phyloP scores from a whole-genome alignment of 192 early-diverging fungal species.

The Backusella westeae region DNA sequence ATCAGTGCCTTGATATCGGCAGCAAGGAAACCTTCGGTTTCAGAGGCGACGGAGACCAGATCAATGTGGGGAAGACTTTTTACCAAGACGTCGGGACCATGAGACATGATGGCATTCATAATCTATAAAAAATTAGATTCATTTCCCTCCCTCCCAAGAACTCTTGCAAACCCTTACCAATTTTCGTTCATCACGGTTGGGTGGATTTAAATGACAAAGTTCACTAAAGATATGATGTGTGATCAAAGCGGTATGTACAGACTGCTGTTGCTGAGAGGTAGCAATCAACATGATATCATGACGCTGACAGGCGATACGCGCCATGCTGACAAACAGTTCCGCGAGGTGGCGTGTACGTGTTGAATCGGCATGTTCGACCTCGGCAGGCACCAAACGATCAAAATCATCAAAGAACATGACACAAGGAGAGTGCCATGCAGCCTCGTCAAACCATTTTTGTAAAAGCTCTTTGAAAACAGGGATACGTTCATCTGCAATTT shows the following conservation, averaged over 20 bases:
- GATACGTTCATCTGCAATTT: conserved; percentile 55
- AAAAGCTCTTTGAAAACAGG: conserved; percentile 59
- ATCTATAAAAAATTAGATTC: conserved; percentile 44
- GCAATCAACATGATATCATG: conserved; percentile 58
- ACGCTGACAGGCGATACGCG: conserved; percentile 41
- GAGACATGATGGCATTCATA: conserved; percentile 63
- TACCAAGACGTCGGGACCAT: conserved; percentile 44
- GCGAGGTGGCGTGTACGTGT: conserved; percentile 61
- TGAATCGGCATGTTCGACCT: conserved; percentile 71
- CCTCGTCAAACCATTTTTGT: conserved; percentile 58
- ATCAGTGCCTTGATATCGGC: conserved; percentile 77
- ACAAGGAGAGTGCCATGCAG: conserved; percentile 70
- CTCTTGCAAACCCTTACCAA: conserved; percentile 36
- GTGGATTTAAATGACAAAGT: conserved; percentile 58
- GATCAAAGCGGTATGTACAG: conserved; percentile 57
- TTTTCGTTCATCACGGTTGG: conserved; percentile 61
- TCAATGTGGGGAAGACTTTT: conserved; percentile 60
- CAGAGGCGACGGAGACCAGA: conserved; percentile 65
- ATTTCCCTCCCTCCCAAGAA: too few species aligned
- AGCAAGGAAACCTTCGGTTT: conserved; percentile 87
- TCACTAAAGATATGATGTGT: conserved; percentile 65
- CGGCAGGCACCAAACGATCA: conserved; percentile 69
- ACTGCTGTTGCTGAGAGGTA: conserved; percentile 63
- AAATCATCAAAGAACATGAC: conserved; percentile 76
- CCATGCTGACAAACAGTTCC: conserved; percentile 61